Evolutionary conservation across 176 grass and related monocot genomes (phyloP), one percentile per base, ranked within the genome.

Genomic region (Neostapfia colusana): DNA sequence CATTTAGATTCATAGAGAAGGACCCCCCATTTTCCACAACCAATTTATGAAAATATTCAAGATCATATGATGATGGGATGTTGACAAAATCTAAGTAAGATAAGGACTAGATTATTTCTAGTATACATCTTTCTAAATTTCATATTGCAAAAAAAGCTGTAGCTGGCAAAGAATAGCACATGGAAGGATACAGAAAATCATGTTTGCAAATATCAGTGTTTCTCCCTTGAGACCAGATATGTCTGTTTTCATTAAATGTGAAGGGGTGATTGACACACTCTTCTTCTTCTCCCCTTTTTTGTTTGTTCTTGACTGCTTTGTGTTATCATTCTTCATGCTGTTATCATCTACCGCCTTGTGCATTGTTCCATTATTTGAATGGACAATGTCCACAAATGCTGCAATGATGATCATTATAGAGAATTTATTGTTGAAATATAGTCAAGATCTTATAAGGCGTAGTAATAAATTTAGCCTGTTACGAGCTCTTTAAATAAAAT

Each of bases 1-100:
- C 86, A 84, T 93, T 97, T 67, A 97, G 83, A 97, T 97, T 97
- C 94, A 97, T 97, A 3, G 94, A 90, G 68, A 97, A 97, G 51
- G 86, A 85, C 70, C 91, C 94, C 7, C 94, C 94, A 76, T 97
- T 97, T 86, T 97, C 91, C 67, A 85, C 86, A 74, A 97, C 94
- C 67, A 92, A 26, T 81, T 93, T 93, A 73, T 97, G 95, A 83
- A 93, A 93, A 73, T 93, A 86, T 60, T 93, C 95, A 6, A 93
- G 79, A 81, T 85, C 86, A 80, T 90, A 92, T 74, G 89, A 90
- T 55, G 86, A 68, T 78, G 95, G 91, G 31, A 79, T 83, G 78
- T 97, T 97, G 45, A 89, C 87, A 80, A 97, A 93, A 84, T 92
- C 95, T 97, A 88, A 77, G 46, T 67, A 85, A 72, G 63, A 81